These are phyloP conservation scores for Aspergillus indologenus DNA, from an alignment of 495 filamentous ascomycete genomes.

Conservation along the genomic window DNA sequence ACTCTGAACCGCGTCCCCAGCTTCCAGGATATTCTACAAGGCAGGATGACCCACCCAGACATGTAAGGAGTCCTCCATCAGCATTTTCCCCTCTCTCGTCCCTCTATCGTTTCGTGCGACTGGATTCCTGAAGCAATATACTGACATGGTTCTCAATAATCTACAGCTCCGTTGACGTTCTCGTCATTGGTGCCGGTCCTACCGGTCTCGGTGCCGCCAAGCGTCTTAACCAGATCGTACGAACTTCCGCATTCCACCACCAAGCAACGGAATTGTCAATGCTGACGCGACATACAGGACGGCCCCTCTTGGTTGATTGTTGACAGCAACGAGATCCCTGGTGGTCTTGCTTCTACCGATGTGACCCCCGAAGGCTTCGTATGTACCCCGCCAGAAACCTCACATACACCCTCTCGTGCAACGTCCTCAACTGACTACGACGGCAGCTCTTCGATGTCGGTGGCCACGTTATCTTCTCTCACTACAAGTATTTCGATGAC, in stretches of 20 bases:
- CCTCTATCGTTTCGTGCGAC: not conserved
- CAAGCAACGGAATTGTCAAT: constrained; percentile 9
- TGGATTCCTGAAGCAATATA: not conserved
- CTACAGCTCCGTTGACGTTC: constrained; percentile 84
- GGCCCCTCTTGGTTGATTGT: constrained; percentile 94
- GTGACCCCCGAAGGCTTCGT: constrained; percentile 96
- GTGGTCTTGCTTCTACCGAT: constrained; percentile 95
- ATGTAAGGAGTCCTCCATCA: constrained; percentile 36
- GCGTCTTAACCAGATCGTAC: constrained; percentile 91
- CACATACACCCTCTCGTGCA: not conserved
- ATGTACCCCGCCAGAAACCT: constrained; percentile 45
- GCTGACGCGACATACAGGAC: constrained; percentile 52
- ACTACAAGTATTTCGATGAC: constrained; percentile 99
- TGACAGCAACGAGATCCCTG: constrained; percentile 88
- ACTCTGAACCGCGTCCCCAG: constrained; percentile 56
- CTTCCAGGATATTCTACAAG: constrained; percentile 59
- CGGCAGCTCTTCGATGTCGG: constrained; percentile 95
- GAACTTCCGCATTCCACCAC: constrained; percentile 29
- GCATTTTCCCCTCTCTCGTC: not conserved
- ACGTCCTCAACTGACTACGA: constrained; percentile 14
- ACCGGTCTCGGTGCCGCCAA: constrained; percentile 97
- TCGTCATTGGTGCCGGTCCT: constrained; percentile 97
- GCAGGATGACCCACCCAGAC: constrained; percentile 56
- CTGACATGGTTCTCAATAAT: constrained; percentile 22
- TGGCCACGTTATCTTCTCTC: constrained; percentile 99